Percentiles rank a stretch among this genome's conserved stretches.
Evolutionary conservation across 2,329 filamentous ascomycete genomes (phyloP).

Genomic region (Botryotinia globosa): DNA sequence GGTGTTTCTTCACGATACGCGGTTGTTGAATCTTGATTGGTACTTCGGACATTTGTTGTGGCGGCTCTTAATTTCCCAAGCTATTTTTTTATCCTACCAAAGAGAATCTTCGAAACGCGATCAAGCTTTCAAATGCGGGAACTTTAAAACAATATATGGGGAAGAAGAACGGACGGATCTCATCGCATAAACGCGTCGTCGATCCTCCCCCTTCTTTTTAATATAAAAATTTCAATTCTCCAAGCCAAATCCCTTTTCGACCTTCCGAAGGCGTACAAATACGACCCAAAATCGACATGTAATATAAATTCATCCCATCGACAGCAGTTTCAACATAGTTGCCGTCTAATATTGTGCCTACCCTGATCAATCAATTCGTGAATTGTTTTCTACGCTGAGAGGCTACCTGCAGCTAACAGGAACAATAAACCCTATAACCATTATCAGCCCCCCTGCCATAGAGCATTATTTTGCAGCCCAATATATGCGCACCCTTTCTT

Average conservation of each 20-base stretch:
- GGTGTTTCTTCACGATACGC: background rate
- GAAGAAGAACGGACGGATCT: background rate
- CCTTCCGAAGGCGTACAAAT: background rate
- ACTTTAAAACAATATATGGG: background rate
- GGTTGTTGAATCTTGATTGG: slow-evolving; percentile 9
- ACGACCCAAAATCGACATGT: background rate
- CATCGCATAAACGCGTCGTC: background rate
- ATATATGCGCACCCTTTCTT: background rate
- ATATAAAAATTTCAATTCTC: background rate
- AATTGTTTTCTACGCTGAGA: background rate
- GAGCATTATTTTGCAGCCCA: background rate
- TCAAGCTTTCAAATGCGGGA: slow-evolving; percentile 11
- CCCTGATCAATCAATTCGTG: background rate
- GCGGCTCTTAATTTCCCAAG: slow-evolving; percentile 9
- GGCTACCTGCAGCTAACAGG: background rate
- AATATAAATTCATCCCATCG: background rate
- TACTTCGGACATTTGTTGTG: slow-evolving; percentile 12
- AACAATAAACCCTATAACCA: background rate
- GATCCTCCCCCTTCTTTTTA: slow-evolving; percentile 5
- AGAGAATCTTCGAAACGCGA: slow-evolving; percentile 8
- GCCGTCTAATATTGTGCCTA: background rate
- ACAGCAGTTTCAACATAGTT: background rate
- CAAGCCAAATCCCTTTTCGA: background rate
- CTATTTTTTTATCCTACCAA: background rate
- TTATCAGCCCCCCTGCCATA: background rate